Conservation (phyloP, 2,329 filamentous ascomycete species). For the Graphilbum fragrans region DNA sequence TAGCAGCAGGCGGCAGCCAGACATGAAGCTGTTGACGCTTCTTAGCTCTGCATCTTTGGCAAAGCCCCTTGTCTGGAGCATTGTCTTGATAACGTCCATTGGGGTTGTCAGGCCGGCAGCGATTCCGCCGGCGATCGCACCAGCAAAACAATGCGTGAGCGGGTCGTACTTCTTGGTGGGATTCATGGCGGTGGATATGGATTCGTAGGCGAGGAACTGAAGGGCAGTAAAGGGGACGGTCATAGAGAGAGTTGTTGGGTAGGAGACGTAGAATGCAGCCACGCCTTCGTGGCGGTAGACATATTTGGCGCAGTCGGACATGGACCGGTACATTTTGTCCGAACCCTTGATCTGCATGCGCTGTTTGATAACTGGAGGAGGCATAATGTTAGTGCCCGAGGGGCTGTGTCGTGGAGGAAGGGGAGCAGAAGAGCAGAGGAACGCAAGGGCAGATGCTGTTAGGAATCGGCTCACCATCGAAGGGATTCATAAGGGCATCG, state of each 20-base stretch:
- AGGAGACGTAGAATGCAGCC: slow-evolving; percentile 92
- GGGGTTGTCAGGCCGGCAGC: slow-evolving; percentile 91
- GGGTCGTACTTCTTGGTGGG: slow-evolving; percentile 79
- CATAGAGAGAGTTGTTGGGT: slow-evolving; percentile 96
- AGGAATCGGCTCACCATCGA: slow-evolving; percentile 59
- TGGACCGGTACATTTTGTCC: slow-evolving; percentile 70
- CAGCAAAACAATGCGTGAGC: slow-evolving; percentile 83
- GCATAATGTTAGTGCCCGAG: neutral
- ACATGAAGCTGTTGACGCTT: slow-evolving; percentile 69
- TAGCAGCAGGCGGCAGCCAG: slow-evolving; percentile 72
- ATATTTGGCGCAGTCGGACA: slow-evolving; percentile 75
- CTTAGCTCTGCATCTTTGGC: slow-evolving; percentile 70
- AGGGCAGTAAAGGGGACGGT: slow-evolving; percentile 95
- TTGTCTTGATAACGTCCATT: slow-evolving; percentile 95
- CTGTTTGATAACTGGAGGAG: slow-evolving; percentile 82
- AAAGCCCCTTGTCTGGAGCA: slow-evolving; percentile 81
- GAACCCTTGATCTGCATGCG: slow-evolving; percentile 98
- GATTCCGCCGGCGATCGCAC: slow-evolving; percentile 83
- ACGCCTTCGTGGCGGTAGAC: slow-evolving; percentile 83
- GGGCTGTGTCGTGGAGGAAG: neutral
- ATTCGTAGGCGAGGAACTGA: slow-evolving; percentile 96
- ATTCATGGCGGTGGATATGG: slow-evolving; percentile 88
- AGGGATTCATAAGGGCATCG: slow-evolving; percentile 98
- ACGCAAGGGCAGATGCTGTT: neutral
- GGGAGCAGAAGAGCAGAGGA: too few species aligned